Percentiles rank a stretch among this genome's conserved stretches.
These are phyloP conservation scores for Phycomyces nitens DNA, from an alignment of 192 early-diverging fungal genomes.

Conservation along the genomic window DNA sequence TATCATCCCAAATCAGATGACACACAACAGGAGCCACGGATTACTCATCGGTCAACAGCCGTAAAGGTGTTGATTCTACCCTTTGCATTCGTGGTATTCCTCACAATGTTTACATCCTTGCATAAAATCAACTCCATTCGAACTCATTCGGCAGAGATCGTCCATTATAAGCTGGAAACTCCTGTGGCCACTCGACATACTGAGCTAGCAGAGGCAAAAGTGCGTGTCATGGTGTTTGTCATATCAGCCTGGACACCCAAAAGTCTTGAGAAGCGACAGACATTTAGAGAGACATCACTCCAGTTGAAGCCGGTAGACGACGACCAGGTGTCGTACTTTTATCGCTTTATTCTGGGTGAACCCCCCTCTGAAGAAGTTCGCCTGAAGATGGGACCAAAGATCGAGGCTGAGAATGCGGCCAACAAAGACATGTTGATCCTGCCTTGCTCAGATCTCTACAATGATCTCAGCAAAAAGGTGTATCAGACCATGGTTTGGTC, in stretches of 20 bases:
- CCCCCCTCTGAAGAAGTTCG: conserved; percentile 38
- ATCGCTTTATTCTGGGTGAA: conserved; percentile 52
- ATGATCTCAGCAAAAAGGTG: conserved; percentile 54
- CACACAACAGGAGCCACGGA: conserved; percentile 16
- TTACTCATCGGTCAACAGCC: conserved; percentile 34
- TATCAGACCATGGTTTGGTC: conserved; percentile 56
- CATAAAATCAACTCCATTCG: conserved; percentile 44
- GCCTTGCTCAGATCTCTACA: conserved; percentile 47
- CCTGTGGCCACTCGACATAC: conserved; percentile 25
- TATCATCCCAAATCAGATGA: conserved; percentile 27
- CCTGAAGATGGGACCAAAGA: conserved; percentile 41
- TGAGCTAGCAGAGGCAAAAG: conserved; percentile 26
- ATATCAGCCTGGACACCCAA: conserved; percentile 57
- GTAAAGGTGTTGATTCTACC: conserved; percentile 44
- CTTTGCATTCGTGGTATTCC: conserved; percentile 44
- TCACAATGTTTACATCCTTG: conserved; percentile 52
- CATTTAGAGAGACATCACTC: conserved; percentile 45
- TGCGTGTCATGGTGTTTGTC: conserved; percentile 51
- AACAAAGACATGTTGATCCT: conserved; percentile 52
- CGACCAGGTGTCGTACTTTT: conserved; percentile 39
- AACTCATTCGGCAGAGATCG: conserved; percentile 22
- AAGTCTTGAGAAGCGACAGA: conserved; percentile 42
- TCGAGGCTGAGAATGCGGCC: conserved; percentile 41
- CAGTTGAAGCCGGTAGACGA: conserved; percentile 43
- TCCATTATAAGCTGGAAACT: conserved; percentile 27